Evolutionary conservation across 495 filamentous ascomycete genomes (phyloP).

Genomic region (Tuber borchii): DNA sequence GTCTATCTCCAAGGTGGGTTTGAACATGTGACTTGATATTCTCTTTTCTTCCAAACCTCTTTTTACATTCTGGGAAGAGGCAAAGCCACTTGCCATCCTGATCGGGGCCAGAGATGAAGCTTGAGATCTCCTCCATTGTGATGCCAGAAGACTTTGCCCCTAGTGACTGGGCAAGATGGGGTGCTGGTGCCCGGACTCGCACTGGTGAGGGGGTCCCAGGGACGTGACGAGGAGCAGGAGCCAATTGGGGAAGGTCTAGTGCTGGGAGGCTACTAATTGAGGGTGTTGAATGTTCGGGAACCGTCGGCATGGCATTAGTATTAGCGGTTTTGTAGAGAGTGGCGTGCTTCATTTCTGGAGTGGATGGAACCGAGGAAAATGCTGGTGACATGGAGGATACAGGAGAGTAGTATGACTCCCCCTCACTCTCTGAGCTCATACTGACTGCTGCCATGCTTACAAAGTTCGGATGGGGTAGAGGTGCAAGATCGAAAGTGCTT

Average conservation of each 20-base stretch:
- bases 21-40: constrained; percentile 98
- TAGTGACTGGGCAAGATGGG: constrained; percentile 19
- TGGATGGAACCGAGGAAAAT: constrained; percentile 44
- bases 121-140: constrained; percentile 75
- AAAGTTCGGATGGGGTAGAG: constrained; percentile 38
- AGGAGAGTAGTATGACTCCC: constrained; percentile 45
- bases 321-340: constrained; percentile 17
- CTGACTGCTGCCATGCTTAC: constrained; percentile 40
- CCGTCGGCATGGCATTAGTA: constrained; percentile 22
- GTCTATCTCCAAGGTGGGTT: constrained; percentile 90
- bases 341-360: constrained; percentile 32
- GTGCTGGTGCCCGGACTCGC: constrained; percentile 23
- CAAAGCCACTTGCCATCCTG: constrained; percentile 78
- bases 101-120: constrained; percentile 75
- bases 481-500: constrained; percentile 41
- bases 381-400: constrained; percentile 46
- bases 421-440: constrained; percentile 33
- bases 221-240: constrained; percentile 23
- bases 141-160: constrained; percentile 63
- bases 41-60: constrained; percentile 85
- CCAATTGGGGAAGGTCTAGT: constrained; percentile 31
- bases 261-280: constrained; percentile 11
- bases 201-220: constrained; percentile 28
- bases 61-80: constrained; percentile 69
- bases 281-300: constrained; percentile 28